These are phyloP conservation scores for Cyathus striatus DNA, from an alignment of 768 basidiomycete species.

Conservation along the genomic window DNA sequence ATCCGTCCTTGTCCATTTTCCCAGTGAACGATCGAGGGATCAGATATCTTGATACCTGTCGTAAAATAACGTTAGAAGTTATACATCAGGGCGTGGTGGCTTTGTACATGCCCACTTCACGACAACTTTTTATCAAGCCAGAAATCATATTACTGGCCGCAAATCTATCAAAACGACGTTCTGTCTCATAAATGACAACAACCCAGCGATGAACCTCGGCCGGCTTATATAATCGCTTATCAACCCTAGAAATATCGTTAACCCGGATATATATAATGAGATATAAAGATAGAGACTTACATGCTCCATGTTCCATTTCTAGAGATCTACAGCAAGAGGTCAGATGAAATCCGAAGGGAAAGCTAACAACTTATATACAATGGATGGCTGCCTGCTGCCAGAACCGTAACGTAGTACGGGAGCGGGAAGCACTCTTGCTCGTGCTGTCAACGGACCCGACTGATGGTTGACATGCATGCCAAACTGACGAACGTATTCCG, in stretches of 20 bases:
- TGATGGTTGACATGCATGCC: conserved; percentile 47
- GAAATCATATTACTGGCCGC: conserved; percentile 46
- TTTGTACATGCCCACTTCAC: conserved; percentile 43
- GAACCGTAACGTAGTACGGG: conserved; percentile 62
- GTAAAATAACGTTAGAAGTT: conserved; percentile 25
- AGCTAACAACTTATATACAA: conserved; percentile 32
- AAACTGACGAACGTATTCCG: conserved; percentile 63
- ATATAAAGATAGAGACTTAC: conserved; percentile 27
- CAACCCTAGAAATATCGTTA: conserved; percentile 48
- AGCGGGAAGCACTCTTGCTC: conserved; percentile 52
- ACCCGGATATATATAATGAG: conserved; percentile 31
- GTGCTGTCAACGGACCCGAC: conserved; percentile 37
- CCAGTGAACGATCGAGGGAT: conserved; percentile 45
- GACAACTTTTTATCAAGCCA: conserved; percentile 43
- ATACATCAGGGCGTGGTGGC: conserved; percentile 31
- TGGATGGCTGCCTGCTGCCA: conserved; percentile 42
- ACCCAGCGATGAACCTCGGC: conserved; percentile 52
- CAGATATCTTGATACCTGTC: conserved; percentile 55
- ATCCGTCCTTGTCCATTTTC: conserved; percentile 58
- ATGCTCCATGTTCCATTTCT: conserved; percentile 72
- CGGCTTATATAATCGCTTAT: conserved; percentile 62
- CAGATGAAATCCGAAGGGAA: background rate
- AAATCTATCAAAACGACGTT: conserved; percentile 42
- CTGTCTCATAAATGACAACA: conserved; percentile 59
- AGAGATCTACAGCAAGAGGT: conserved; percentile 35